Percentiles rank a stretch among this genome's conserved stretches.
Conservation (phyloP, 2,329 filamentous ascomycete species). For the Akanthomyces uredinophilus region DNA sequence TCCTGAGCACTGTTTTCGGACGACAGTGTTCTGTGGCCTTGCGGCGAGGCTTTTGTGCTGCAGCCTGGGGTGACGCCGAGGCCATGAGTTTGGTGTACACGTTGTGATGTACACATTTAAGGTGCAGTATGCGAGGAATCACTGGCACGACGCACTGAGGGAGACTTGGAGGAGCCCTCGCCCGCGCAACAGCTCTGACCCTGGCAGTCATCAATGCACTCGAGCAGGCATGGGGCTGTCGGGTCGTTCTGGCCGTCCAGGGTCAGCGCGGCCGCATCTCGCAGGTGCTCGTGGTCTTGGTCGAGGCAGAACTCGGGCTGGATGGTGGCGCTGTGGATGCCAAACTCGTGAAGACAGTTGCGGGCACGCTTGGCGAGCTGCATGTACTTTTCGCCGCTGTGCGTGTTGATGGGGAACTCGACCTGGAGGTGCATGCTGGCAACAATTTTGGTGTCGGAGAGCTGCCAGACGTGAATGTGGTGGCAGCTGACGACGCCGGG, state of each 20-base stretch:
- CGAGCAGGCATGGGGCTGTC: conserved; percentile 42
- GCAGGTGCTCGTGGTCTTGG: conserved; percentile 36
- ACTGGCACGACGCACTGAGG: conserved; percentile 33
- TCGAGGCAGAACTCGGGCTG: conserved; percentile 80
- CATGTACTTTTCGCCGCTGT: conserved; percentile 82
- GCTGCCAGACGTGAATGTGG: conserved; percentile 96
- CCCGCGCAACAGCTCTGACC: conserved; percentile 28
- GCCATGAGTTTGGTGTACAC: background rate
- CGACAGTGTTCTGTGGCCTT: background rate
- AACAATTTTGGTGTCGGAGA: conserved; percentile 90
- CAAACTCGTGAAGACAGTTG: conserved; percentile 87
- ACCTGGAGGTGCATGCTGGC: conserved; percentile 93
- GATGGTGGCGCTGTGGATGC: conserved; percentile 95
- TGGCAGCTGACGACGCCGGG: conserved; percentile 87
- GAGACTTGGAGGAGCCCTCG: conserved; percentile 29
- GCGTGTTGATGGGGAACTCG: conserved; percentile 79
- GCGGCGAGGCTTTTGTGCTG: too few species aligned
- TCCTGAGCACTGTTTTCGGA: background rate
- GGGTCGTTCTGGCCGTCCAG: conserved; percentile 31
- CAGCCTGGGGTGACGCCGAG: background rate
- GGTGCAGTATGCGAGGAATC: conserved; percentile 24
- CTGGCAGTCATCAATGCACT: conserved; percentile 36
- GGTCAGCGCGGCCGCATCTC: conserved; percentile 30
- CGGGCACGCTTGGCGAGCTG: conserved; percentile 75
- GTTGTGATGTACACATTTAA: background rate